These are phyloP conservation scores for Apiotrichum gamsii DNA, from an alignment of 1,284 basidiomycete genomes.

Conservation along the genomic window DNA sequence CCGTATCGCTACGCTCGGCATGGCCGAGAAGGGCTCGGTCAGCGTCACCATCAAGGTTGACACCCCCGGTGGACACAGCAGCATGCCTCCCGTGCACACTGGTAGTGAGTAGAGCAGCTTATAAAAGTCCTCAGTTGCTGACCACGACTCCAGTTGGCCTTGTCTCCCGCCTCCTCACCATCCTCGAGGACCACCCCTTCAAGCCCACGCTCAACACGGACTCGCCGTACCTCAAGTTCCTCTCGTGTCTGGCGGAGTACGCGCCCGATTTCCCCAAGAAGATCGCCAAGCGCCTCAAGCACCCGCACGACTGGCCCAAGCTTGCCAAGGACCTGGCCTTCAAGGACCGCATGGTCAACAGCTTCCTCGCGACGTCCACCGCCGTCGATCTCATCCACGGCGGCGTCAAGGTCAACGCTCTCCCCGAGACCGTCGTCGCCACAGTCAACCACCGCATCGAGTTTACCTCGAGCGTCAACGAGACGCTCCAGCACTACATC, in stretches of 20 bases:
- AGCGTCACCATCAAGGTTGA: slow-evolving; percentile 42
- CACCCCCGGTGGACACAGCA: slow-evolving; percentile 44
- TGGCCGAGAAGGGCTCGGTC: slow-evolving; percentile 51
- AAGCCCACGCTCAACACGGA: slow-evolving; percentile 35
- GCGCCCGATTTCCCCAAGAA: slow-evolving; percentile 44
- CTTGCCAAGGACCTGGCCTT: slow-evolving; percentile 44
- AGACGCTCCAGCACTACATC: slow-evolving; percentile 44
- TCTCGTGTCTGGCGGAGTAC: slow-evolving; percentile 50
- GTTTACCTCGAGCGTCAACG: slow-evolving; percentile 47
- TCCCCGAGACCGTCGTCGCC: slow-evolving; percentile 44
- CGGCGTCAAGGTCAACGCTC: slow-evolving; percentile 48
- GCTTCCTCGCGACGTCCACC: slow-evolving; percentile 44
- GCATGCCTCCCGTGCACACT: slow-evolving; percentile 45
- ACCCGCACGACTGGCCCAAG: slow-evolving; percentile 45
- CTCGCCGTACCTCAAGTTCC: slow-evolving; percentile 48
- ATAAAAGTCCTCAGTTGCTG: too few species aligned
- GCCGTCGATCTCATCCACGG: slow-evolving; percentile 45
- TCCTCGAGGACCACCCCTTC: slow-evolving; percentile 44
- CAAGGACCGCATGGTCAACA: slow-evolving; percentile 30
- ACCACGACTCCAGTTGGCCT: slow-evolving; percentile 41
- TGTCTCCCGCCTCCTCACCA: slow-evolving; percentile 40
- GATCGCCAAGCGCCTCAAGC: slow-evolving; percentile 34
- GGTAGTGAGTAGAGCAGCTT: slow-evolving; percentile 33
- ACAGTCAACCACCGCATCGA: slow-evolving; percentile 50
- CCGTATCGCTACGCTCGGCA: slow-evolving; percentile 45